These are phyloP conservation scores for Monosporascus sp. DNA, from an alignment of 2,329 filamentous ascomycete genomes.

Conservation along the genomic window DNA sequence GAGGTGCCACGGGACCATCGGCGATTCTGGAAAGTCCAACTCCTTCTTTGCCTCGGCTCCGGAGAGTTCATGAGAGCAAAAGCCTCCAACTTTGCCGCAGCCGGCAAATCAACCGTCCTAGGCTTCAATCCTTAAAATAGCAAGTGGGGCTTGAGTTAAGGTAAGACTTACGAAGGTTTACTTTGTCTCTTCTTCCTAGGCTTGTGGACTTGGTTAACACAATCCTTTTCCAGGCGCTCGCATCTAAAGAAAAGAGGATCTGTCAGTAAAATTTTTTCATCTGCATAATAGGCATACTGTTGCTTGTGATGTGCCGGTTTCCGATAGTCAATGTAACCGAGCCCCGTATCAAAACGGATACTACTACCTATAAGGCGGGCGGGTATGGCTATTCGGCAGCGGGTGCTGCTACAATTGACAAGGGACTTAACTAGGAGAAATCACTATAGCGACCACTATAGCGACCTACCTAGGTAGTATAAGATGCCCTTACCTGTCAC, in stretches of 20 bases:
- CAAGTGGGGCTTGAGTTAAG: not conserved
- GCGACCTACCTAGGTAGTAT: not conserved
- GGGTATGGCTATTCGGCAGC: not conserved
- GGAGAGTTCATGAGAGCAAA: not conserved
- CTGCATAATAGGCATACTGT: not conserved
- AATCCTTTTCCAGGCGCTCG: slow-evolving; percentile 42
- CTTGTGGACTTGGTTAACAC: slow-evolving; percentile 40
- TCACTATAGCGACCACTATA: not conserved
- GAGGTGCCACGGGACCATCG: not conserved
- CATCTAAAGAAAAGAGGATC: slow-evolving; percentile 30
- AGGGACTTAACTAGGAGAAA: not conserved
- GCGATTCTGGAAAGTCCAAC: not conserved
- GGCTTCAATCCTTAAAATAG: not conserved
- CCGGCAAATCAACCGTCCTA: not conserved
- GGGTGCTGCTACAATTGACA: not conserved
- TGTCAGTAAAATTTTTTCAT: slow-evolving; percentile 4
- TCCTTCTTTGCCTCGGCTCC: not conserved
- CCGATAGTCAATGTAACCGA: not conserved
- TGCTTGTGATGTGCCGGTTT: not conserved
- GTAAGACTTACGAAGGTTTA: slow-evolving; percentile 42
- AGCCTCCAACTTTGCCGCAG: not conserved
- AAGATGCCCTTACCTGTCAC: slow-evolving; percentile 30
- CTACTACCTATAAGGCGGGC: not conserved
- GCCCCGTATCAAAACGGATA: not conserved
- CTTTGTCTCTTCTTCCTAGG: slow-evolving; percentile 46